Percentiles rank a stretch among this genome's conserved stretches.
These are phyloP conservation scores for Lithospermum erythrorhizon DNA, from an alignment of 257 asterid species.

Conservation along the genomic window DNA sequence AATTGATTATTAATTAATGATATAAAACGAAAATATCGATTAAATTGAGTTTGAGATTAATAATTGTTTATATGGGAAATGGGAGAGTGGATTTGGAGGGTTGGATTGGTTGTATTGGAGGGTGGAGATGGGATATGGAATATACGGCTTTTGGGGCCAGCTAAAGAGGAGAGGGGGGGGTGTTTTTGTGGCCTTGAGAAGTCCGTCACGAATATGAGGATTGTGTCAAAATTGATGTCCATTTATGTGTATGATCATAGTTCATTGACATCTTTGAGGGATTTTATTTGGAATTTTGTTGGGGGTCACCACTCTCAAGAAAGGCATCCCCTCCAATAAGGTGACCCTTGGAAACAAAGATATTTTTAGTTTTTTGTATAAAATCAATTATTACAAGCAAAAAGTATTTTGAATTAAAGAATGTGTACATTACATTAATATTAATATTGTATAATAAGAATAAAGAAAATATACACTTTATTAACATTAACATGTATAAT, in stretches of 20 bases:
- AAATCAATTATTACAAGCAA: no score
- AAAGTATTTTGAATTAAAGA: no score
- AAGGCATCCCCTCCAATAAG: not conserved
- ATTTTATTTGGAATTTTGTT: not conserved
- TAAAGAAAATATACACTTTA: no score
- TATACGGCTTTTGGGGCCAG: constrained; percentile 11
- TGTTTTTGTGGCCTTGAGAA: constrained; percentile 1
- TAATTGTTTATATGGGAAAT: not conserved
- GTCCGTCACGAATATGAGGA: constrained; percentile 1
- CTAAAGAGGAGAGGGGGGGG: no score
- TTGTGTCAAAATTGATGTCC: not conserved
- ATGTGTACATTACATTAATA: no score
- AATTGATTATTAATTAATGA: no score
- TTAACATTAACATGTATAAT: no score
- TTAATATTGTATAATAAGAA: no score
- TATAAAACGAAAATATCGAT: no score
- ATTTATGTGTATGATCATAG: not conserved
- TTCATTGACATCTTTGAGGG: not conserved
- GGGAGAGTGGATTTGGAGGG: not conserved
- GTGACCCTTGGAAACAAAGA: not conserved
- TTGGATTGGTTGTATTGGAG: not conserved
- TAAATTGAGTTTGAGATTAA: not conserved
- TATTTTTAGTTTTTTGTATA: no score
- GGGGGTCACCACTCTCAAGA: no score
- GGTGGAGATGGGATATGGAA: constrained; percentile 14